Percentiles rank a stretch among this genome's conserved stretches.
phyloP scores from a whole-genome alignment of 1,284 basidiomycete species.

The Pisolithus thermaeus region DNA sequence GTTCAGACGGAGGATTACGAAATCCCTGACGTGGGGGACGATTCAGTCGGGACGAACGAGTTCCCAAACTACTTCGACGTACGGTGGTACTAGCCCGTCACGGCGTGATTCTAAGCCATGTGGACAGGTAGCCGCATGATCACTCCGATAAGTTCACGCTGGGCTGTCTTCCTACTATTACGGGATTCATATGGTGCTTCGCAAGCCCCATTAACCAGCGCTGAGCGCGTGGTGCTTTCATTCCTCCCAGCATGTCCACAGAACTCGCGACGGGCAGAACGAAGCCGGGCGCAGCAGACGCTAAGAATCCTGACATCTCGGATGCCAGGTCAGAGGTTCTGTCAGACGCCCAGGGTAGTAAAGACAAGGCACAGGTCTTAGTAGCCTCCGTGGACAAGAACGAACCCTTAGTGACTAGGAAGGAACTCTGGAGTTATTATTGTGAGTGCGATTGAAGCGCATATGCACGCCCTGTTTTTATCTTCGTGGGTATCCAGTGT shows the following conservation, averaged over 20 bases:
- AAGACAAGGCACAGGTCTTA: constrained; percentile 14
- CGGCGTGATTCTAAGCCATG: no score
- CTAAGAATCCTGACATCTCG: constrained; percentile 5
- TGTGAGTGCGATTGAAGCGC: constrained; percentile 32
- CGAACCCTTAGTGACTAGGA: constrained; percentile 54
- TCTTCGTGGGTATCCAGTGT: constrained; percentile 36
- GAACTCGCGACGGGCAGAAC: background rate
- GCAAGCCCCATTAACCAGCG: background rate
- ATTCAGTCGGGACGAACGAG: no score
- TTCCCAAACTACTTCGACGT: no score
- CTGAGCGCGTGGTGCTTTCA: background rate
- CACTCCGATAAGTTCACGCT: no score
- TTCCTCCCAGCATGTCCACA: background rate
- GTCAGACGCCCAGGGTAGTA: background rate
- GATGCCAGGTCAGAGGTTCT: background rate
- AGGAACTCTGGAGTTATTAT: constrained; percentile 71
- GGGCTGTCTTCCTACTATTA: no score
- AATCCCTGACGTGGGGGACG: no score
- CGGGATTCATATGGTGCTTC: no score
- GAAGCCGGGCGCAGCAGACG: constrained; percentile 1
- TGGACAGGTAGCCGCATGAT: no score
- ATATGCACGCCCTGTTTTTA: background rate
- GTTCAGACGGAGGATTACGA: no score
- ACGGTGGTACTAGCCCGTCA: no score
- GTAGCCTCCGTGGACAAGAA: constrained; percentile 35